phyloP scores from a whole-genome alignment of 805 yeast genomes.

The Teunomyces aglyptinius region DNA sequence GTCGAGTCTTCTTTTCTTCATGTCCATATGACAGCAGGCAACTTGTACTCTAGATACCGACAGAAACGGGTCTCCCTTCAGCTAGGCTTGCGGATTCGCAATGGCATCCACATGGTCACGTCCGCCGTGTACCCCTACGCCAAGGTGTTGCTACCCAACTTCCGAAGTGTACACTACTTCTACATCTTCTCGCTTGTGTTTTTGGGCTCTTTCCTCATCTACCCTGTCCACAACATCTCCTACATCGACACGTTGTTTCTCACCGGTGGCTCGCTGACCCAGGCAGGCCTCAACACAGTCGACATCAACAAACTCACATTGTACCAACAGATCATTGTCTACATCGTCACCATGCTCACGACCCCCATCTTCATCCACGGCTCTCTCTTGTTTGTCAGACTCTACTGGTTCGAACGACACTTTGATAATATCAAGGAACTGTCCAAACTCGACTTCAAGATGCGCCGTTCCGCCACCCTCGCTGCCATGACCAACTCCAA shows the following conservation, averaged over 20 bases:
- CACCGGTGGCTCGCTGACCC: conserved; percentile 76
- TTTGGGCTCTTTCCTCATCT: conserved; percentile 70
- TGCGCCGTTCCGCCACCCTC: conserved; percentile 77
- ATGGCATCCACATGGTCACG: conserved; percentile 33
- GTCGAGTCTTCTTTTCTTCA: no score
- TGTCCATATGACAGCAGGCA: background rate
- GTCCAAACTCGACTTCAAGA: conserved; percentile 74
- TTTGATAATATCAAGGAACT: conserved; percentile 77
- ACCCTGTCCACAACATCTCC: conserved; percentile 60
- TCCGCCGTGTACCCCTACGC: conserved; percentile 41
- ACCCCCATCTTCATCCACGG: conserved; percentile 92
- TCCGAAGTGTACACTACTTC: conserved; percentile 66
- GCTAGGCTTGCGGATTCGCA: conserved; percentile 26
- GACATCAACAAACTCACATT: conserved; percentile 60
- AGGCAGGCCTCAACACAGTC: conserved; percentile 87
- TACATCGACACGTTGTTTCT: conserved; percentile 83
- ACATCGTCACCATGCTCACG: conserved; percentile 59
- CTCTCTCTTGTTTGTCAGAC: conserved; percentile 67
- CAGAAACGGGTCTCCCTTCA: conserved; percentile 8
- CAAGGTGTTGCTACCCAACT: conserved; percentile 47
- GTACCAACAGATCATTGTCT: conserved; percentile 80
- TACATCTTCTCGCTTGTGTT: conserved; percentile 63
- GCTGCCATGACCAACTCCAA: conserved; percentile 48
- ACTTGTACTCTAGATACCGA: conserved; percentile 6
- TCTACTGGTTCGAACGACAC: conserved; percentile 86